A percentile compares a stretch with the other conserved stretches of the same genome.
These are phyloP conservation scores for Nakazawaea wyomingensis DNA, from an alignment of 805 yeast species.

Conservation along the genomic window DNA sequence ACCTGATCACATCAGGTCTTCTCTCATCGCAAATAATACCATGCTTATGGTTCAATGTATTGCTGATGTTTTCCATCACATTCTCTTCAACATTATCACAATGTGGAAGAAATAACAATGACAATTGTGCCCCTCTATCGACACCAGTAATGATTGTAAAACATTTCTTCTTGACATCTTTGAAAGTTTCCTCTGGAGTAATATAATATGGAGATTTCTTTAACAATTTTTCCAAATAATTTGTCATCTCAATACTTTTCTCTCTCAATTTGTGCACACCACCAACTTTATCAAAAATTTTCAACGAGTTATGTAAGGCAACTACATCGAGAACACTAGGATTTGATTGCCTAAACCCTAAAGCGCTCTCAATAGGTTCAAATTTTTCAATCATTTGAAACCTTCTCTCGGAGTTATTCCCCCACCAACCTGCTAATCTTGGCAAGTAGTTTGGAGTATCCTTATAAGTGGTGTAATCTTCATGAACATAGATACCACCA, in stretches of 20 bases:
- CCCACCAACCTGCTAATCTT: constrained; percentile 97
- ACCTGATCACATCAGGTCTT: constrained; percentile 80
- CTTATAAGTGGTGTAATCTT: constrained; percentile 32
- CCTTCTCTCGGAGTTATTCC: constrained; percentile 64
- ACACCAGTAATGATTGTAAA: constrained; percentile 75
- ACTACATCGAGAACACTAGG: constrained; percentile 86
- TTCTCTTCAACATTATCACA: constrained; percentile 30
- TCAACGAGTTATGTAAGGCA: constrained; percentile 61
- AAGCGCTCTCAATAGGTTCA: constrained; percentile 79
- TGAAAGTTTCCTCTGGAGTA: constrained; percentile 20
- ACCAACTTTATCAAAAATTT: constrained; percentile 53
- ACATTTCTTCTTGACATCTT: constrained; percentile 23
- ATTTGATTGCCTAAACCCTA: constrained; percentile 85
- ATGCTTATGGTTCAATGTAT: constrained; percentile 37
- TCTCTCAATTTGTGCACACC: constrained; percentile 55
- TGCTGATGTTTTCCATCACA: constrained; percentile 58
- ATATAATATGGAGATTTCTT: constrained; percentile 41
- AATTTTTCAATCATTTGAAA: constrained; percentile 77
- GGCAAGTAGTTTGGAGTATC: constrained; percentile 39
- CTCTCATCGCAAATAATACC: constrained; percentile 87
- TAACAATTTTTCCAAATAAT: constrained; percentile 46
- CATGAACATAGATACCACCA: constrained; percentile 80
- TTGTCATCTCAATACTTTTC: constrained; percentile 55
- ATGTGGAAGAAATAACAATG: constrained; percentile 59
- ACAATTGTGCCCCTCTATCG: constrained; percentile 78